Conservation (phyloP, 768 basidiomycete genomes). For the Leccinellum luteum region DNA sequence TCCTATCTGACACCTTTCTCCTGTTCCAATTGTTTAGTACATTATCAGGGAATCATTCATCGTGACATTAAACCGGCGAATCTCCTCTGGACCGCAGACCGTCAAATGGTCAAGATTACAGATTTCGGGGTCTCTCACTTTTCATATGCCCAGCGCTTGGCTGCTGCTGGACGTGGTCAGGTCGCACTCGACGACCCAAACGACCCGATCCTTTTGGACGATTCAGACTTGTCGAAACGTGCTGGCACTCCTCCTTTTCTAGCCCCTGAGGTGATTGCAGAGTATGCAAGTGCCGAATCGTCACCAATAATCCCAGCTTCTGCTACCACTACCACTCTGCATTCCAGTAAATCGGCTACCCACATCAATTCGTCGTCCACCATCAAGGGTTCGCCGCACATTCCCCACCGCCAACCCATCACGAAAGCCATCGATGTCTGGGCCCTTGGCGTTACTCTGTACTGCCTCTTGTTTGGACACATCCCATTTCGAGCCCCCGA, state of each 20-base stretch:
- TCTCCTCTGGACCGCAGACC: slow-evolving; percentile 85
- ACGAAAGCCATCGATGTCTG: slow-evolving; percentile 96
- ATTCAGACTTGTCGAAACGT: slow-evolving; percentile 82
- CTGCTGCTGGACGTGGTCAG: slow-evolving; percentile 49
- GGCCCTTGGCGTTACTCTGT: slow-evolving; percentile 95
- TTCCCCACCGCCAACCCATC: slow-evolving; percentile 48
- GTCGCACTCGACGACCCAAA: slow-evolving; percentile 42
- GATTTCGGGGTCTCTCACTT: slow-evolving; percentile 99
- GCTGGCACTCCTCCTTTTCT: slow-evolving; percentile 96
- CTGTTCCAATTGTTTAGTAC: slow-evolving; percentile 54
- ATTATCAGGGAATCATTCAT: slow-evolving; percentile 97
- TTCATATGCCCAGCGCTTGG: slow-evolving; percentile 81
- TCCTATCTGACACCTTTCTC: slow-evolving; percentile 2
- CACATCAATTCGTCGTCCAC: slow-evolving; percentile 32
- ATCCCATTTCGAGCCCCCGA: slow-evolving; percentile 70
- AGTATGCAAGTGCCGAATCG: slow-evolving; percentile 43
- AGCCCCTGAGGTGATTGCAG: slow-evolving; percentile 90
- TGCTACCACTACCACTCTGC: slow-evolving; percentile 30
- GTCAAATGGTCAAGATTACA: slow-evolving; percentile 90
- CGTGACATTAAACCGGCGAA: slow-evolving; percentile 99
- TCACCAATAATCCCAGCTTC: slow-evolving; percentile 33
- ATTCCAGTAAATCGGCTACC: slow-evolving; percentile 27
- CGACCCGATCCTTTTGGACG: slow-evolving; percentile 73
- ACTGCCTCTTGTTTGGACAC: slow-evolving; percentile 87
- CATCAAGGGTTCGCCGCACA: slow-evolving; percentile 24